A percentile compares a stretch with the other conserved stretches of the same genome.
phyloP scores from a whole-genome alignment of 2,329 filamentous ascomycete species.

The Aspergillus fijiensis region DNA sequence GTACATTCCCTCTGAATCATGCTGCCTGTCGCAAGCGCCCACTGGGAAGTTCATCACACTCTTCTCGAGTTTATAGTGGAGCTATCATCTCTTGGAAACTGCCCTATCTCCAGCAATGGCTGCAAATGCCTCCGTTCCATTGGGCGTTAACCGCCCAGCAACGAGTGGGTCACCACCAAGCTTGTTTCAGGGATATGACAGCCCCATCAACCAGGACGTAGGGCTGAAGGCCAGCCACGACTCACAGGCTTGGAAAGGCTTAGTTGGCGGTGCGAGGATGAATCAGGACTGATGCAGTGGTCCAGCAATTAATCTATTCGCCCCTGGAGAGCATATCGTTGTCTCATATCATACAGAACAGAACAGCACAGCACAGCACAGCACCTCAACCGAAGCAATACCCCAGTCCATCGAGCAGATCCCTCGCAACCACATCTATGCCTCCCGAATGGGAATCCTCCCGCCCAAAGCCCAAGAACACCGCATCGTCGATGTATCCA shows the following conservation, averaged over 20 bases:
- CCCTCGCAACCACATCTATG: constrained; percentile 54
- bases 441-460: constrained; percentile 52
- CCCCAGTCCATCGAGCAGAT: constrained; percentile 49
- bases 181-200: neutral
- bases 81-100: neutral
- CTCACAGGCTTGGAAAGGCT: neutral
- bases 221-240: neutral
- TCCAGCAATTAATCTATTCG: no score
- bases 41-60: neutral
- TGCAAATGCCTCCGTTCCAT: neutral
- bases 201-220: neutral
- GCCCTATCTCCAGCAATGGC: neutral
- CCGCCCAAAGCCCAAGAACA: constrained; percentile 58
- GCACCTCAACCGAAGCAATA: neutral
- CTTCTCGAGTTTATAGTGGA: no score
- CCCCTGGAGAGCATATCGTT: no score
- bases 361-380: no score
- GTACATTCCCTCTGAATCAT: neutral
- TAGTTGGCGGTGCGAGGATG: no score
- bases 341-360: neutral
- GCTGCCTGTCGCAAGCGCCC: neutral
- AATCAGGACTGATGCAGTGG: no score
- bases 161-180: neutral
- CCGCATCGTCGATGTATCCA: constrained; percentile 56
- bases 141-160: neutral